Percentiles rank a stretch among this genome's conserved stretches.
Evolutionary conservation across 495 filamentous ascomycete genomes (phyloP).

Genomic region (Penicillium odoratum): DNA sequence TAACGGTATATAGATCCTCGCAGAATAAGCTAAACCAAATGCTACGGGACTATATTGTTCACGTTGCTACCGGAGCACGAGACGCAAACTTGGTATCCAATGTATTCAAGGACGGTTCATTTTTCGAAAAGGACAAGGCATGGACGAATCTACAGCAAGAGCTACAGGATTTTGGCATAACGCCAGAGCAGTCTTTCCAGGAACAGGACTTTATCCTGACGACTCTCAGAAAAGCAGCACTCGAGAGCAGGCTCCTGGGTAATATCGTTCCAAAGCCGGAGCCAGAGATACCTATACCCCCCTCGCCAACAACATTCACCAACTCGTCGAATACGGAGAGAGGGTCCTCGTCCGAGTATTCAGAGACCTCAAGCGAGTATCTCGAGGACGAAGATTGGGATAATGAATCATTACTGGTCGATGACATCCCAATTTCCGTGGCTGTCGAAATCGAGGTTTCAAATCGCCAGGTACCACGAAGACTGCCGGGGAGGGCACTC

Average conservation of each 20-base stretch:
- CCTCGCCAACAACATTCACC: constrained; percentile 6
- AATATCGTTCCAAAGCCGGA: not conserved
- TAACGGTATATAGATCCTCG: constrained; percentile 17
- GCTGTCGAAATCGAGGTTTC: not conserved
- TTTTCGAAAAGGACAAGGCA: constrained; percentile 7
- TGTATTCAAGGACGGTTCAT: constrained; percentile 6
- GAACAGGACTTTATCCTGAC: constrained; percentile 17
- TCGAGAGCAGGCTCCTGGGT: constrained; percentile 5
- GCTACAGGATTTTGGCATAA: constrained; percentile 13
- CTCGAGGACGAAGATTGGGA: not conserved
- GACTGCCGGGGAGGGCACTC: not conserved
- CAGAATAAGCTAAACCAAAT: constrained; percentile 13
- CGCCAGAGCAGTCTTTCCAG: constrained; percentile 5
- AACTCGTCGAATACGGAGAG: not conserved
- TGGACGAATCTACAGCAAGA: constrained; percentile 15
- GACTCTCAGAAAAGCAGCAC: constrained; percentile 8
- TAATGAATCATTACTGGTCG: not conserved
- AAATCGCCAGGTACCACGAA: not conserved
- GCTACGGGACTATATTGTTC: constrained; percentile 10
- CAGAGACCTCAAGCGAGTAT: not conserved
- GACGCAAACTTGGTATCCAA: constrained; percentile 2
- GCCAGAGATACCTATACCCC: not conserved
- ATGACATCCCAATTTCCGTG: not conserved
- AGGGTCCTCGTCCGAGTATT: not conserved
- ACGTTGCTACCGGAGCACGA: constrained; percentile 5